phyloP scores from a whole-genome alignment of 805 yeast species.

The Pichia deserticola region DNA sequence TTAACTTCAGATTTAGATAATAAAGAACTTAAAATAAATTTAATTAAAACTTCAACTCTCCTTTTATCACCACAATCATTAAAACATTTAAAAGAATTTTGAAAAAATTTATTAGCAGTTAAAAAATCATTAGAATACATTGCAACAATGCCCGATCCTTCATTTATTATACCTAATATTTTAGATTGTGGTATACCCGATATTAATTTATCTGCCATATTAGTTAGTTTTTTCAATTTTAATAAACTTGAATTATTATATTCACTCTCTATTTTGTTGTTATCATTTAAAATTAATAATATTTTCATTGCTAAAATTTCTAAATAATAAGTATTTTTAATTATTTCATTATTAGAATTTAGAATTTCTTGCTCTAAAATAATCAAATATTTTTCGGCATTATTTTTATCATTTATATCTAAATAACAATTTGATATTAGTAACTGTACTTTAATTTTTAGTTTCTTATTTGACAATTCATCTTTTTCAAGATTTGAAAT shows the following conservation, averaged over 20 bases:
- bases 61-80: constrained; percentile 55
- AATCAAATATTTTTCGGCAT: constrained; percentile 31
- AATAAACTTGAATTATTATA: constrained; percentile 25
- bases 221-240: constrained; percentile 40
- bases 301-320: constrained; percentile 67
- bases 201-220: constrained; percentile 39
- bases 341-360: constrained; percentile 33
- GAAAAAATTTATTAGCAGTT: constrained; percentile 41
- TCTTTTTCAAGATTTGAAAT: neutral
- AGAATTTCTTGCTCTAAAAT: constrained; percentile 33
- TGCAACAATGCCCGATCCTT: constrained; percentile 65
- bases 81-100: constrained; percentile 40
- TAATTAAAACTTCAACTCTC: constrained; percentile 51
- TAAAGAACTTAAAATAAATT: constrained; percentile 53
- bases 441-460: constrained; percentile 42
- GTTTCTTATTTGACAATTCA: constrained; percentile 26
- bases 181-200: constrained; percentile 71
- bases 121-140: constrained; percentile 55
- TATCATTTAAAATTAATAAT: constrained; percentile 33
- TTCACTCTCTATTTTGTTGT: constrained; percentile 12
- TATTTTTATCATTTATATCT: constrained; percentile 21
- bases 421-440: constrained; percentile 35
- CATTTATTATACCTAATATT: constrained; percentile 65
- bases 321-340: constrained; percentile 40
- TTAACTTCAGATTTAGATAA: constrained; percentile 59